phyloP scores from a whole-genome alignment of 805 yeast species.

The Kazachstania kunashirensis region DNA sequence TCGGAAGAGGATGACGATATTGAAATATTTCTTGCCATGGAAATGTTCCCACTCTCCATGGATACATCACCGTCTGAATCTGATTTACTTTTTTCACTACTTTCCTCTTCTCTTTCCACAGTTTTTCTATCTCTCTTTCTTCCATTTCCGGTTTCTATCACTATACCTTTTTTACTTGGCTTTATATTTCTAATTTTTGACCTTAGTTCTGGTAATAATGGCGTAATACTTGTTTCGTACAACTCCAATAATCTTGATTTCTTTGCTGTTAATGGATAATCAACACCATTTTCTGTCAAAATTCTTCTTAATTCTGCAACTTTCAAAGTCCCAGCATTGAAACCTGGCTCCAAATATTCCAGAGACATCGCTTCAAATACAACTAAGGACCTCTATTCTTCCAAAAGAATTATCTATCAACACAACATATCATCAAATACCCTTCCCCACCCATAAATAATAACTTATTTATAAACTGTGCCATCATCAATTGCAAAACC shows the following conservation, averaged over 20 bases:
- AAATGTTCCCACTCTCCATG: not conserved
- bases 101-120: conserved; percentile 4
- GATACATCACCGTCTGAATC: conserved; percentile 1
- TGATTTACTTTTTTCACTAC: conserved; percentile 2
- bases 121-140: conserved; percentile 5
- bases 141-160: conserved; percentile 5
- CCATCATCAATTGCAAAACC: too few species aligned
- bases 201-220: conserved; percentile 37
- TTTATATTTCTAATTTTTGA: conserved; percentile 6
- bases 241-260: conserved; percentile 55
- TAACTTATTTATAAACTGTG: too few species aligned
- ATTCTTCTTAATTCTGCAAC: conserved; percentile 64
- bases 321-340: conserved; percentile 55
- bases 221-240: conserved; percentile 46
- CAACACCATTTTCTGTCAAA: conserved; percentile 52
- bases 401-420: too few species aligned
- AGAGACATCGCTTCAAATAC: too few species aligned
- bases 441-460: too few species aligned
- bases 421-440: too few species aligned
- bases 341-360: conserved; percentile 34
- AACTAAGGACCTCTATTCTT: too few species aligned
- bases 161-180: conserved; percentile 33
- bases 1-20: conserved; percentile 4
- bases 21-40: not conserved
- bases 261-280: conserved; percentile 52